A percentile compares a stretch with the other conserved stretches of the same genome.
These are phyloP conservation scores for Rhodotorula sp. DNA, from an alignment of 1,284 basidiomycete genomes.

Conservation along the genomic window DNA sequence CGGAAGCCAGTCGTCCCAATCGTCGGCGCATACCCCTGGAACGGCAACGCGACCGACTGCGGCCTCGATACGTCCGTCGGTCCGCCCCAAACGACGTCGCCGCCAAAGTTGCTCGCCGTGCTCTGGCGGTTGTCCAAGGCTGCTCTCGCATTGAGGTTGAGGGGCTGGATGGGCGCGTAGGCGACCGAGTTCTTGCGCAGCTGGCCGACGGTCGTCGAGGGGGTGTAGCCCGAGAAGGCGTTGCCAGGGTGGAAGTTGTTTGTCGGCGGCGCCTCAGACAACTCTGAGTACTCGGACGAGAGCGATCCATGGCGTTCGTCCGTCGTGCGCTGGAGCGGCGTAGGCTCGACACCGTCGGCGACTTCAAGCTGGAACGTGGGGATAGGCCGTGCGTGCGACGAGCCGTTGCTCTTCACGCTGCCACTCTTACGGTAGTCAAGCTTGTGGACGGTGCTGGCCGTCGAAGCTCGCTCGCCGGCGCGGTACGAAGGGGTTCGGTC, in stretches of 20 bases:
- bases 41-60: not conserved
- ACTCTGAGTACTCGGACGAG: slow-evolving; percentile 17
- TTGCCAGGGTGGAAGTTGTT: slow-evolving; percentile 6
- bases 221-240: not conserved
- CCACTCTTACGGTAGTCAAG: not conserved
- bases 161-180: not conserved
- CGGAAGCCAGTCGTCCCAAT: slow-evolving; percentile 25
- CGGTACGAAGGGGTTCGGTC: not conserved
- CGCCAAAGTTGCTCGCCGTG: not conserved
- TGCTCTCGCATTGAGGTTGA: slow-evolving; percentile 3
- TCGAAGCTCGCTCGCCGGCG: not conserved
- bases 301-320: slow-evolving; percentile 7
- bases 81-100: slow-evolving; percentile 12
- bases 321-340: not conserved
- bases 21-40: not conserved
- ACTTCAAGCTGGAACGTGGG: not conserved
- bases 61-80: slow-evolving; percentile 1
- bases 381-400: not conserved
- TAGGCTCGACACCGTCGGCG: not conserved
- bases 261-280: not conserved
- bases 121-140: slow-evolving; percentile 1
- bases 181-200: slow-evolving; percentile 14
- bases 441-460: slow-evolving; percentile 7
- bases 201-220: not conserved
- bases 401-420: not conserved